Conservation (phyloP, 2,329 filamentous ascomycete species). For the Bertia moriformis region DNA sequence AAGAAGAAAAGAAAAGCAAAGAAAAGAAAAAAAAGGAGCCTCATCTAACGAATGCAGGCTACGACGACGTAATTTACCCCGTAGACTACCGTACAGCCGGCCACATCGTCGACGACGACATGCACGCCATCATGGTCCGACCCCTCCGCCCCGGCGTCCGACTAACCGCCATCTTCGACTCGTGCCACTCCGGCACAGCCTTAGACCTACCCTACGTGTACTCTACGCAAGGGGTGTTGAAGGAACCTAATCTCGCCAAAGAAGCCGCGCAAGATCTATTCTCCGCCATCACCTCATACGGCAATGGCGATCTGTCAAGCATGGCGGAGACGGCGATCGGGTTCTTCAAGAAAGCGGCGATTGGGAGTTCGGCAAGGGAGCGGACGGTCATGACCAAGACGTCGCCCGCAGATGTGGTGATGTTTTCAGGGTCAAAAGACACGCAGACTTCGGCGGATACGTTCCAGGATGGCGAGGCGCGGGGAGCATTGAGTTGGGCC, state of each 20-base stretch:
- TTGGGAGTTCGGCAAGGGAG: too few relatives aligned
- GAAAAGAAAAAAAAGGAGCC: too few relatives aligned
- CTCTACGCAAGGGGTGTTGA: constrained; percentile 6
- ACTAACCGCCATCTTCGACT: constrained; percentile 8
- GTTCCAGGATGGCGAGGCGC: neutral
- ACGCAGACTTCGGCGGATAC: neutral
- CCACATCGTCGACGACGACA: constrained; percentile 39
- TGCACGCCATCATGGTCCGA: constrained; percentile 34
- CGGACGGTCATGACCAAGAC: constrained; percentile 1
- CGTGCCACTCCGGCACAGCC: constrained; percentile 7
- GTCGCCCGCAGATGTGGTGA: constrained; percentile 1
- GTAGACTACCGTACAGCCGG: constrained; percentile 34
- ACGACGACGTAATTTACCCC: constrained; percentile 41
- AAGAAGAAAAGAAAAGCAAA: constrained; percentile 34
- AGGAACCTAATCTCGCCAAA: constrained; percentile 8
- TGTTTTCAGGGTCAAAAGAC: neutral
- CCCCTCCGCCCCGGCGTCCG: constrained; percentile 6
- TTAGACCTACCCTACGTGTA: constrained; percentile 7
- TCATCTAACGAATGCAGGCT: constrained; percentile 28
- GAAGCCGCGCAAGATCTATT: constrained; percentile 8
- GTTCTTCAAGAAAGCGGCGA: neutral
- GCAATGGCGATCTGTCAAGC: neutral
- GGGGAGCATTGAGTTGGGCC: neutral
- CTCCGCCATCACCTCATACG: neutral
- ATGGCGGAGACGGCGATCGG: neutral